Percentiles rank a stretch among this genome's conserved stretches.
Evolutionary conservation across 108 stramenopile species (phyloP).

Genomic region (Cyclostephanos tholiformis): DNA sequence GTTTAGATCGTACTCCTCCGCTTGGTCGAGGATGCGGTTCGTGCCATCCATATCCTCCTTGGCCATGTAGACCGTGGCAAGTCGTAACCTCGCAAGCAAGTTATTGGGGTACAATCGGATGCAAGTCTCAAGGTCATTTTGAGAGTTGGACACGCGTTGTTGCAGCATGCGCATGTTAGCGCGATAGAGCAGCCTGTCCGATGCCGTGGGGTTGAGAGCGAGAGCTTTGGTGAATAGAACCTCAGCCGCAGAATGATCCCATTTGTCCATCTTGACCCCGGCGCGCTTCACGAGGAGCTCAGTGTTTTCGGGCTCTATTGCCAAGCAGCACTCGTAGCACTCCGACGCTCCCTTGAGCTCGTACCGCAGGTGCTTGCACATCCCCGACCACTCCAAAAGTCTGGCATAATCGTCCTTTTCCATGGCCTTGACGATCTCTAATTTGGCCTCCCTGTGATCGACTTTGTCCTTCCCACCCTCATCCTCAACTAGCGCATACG

Average conservation of each 20-base stretch:
- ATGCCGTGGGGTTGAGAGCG: constrained; percentile 69
- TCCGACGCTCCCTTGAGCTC: constrained; percentile 73
- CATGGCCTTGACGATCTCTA: constrained; percentile 50
- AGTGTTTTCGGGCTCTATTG: constrained; percentile 82
- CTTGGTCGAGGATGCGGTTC: constrained; percentile 70
- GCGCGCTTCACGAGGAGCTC: constrained; percentile 87
- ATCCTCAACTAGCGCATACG: constrained; percentile 57
- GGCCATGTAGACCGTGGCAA: constrained; percentile 83
- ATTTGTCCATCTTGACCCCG: constrained; percentile 88
- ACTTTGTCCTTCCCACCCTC: constrained; percentile 26
- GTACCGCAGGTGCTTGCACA: constrained; percentile 87
- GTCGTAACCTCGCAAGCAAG: constrained; percentile 78
- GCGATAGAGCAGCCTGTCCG: constrained; percentile 85
- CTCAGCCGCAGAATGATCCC: constrained; percentile 68
- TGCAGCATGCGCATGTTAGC: constrained; percentile 88
- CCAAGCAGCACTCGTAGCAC: constrained; percentile 76
- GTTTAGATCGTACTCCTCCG: constrained; percentile 67
- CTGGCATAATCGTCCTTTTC: constrained; percentile 67
- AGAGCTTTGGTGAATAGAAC: constrained; percentile 77
- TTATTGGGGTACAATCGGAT: constrained; percentile 80
- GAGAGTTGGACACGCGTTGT: constrained; percentile 60
- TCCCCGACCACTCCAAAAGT: constrained; percentile 87
- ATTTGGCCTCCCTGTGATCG: constrained; percentile 34
- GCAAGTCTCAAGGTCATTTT: constrained; percentile 74
- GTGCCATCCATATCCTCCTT: constrained; percentile 73